phyloP scores from a whole-genome alignment of 768 basidiomycete species.

The Daedaleopsis sinensis region DNA sequence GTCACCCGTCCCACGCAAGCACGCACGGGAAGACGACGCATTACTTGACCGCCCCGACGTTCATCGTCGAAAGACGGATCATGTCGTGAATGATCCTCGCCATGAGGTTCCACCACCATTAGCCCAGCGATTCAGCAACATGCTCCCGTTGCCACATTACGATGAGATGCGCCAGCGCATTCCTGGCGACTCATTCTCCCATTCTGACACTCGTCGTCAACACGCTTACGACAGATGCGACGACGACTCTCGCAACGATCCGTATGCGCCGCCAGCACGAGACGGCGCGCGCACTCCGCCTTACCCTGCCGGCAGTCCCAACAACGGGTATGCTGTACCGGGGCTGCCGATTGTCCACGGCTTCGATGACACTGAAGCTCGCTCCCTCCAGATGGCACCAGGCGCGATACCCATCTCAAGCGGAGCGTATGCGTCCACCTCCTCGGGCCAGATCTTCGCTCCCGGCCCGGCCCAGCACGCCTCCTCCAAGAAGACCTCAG shows the following conservation, averaged over 20 bases:
- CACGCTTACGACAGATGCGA: neutral
- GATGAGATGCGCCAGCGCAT: neutral
- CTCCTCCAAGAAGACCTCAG: neutral
- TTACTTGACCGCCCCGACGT: too few species aligned
- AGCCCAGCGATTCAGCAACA: too few species aligned
- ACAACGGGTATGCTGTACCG: constrained; percentile 12
- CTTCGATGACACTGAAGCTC: constrained; percentile 9
- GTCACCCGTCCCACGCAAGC: too few species aligned
- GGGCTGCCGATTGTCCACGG: neutral
- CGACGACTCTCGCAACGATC: neutral
- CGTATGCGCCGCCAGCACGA: neutral
- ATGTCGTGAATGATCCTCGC: too few species aligned
- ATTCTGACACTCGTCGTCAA: neutral
- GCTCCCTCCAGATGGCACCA: constrained; percentile 9
- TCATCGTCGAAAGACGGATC: too few species aligned
- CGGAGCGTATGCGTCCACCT: neutral
- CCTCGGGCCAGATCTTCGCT: neutral
- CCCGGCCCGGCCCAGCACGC: neutral
- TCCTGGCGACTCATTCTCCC: neutral
- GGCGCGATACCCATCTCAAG: neutral
- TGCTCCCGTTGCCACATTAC: too few species aligned
- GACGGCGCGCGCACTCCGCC: neutral
- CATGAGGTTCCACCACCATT: too few species aligned
- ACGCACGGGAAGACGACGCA: too few species aligned
- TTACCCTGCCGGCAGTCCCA: neutral